A percentile compares a stretch with the other conserved stretches of the same genome.
These are phyloP conservation scores for Scortechinia acanthostroma DNA, from an alignment of 2,329 filamentous ascomycete genomes.

Conservation along the genomic window DNA sequence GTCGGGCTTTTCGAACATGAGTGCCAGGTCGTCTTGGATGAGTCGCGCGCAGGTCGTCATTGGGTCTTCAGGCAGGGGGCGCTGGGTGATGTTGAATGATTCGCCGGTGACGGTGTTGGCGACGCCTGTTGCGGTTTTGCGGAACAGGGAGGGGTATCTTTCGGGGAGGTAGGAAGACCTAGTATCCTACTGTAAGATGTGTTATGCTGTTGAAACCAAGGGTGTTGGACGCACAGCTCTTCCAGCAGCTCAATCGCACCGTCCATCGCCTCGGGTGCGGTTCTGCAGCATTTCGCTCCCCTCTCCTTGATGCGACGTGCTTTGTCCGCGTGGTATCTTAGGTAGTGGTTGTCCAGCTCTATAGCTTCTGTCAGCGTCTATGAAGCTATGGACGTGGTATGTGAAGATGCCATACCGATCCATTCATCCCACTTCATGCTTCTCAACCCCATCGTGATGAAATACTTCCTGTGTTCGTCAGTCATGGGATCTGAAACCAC, in stretches of 20 bases:
- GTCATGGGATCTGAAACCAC: neutral
- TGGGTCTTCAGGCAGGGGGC: constrained; percentile 67
- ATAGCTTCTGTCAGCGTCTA: constrained; percentile 6
- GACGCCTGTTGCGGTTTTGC: constrained; percentile 54
- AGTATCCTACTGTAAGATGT: constrained; percentile 9
- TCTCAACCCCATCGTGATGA: constrained; percentile 73
- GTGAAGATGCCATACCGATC: constrained; percentile 43
- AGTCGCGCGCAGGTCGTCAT: constrained; percentile 70
- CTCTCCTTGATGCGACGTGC: constrained; percentile 59
- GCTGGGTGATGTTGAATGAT: constrained; percentile 57
- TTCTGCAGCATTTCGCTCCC: constrained; percentile 59
- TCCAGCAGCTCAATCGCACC: constrained; percentile 72
- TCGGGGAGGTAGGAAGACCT: constrained; percentile 55
- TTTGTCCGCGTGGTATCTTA: constrained; percentile 68
- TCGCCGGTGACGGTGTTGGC: constrained; percentile 69
- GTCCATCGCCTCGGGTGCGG: constrained; percentile 62
- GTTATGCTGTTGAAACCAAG: constrained; percentile 1
- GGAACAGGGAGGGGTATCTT: constrained; percentile 69
- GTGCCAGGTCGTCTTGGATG: constrained; percentile 74
- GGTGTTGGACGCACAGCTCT: constrained; percentile 48
- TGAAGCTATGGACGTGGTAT: constrained; percentile 2
- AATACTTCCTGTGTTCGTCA: constrained; percentile 42
- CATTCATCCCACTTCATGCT: constrained; percentile 65
- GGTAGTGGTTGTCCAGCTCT: constrained; percentile 76
- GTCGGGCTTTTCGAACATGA: constrained; percentile 73